Base-by-base conservation (phyloP, 1,139 yeast genomes). In the Saccharomycopsis hybrid region DNA sequence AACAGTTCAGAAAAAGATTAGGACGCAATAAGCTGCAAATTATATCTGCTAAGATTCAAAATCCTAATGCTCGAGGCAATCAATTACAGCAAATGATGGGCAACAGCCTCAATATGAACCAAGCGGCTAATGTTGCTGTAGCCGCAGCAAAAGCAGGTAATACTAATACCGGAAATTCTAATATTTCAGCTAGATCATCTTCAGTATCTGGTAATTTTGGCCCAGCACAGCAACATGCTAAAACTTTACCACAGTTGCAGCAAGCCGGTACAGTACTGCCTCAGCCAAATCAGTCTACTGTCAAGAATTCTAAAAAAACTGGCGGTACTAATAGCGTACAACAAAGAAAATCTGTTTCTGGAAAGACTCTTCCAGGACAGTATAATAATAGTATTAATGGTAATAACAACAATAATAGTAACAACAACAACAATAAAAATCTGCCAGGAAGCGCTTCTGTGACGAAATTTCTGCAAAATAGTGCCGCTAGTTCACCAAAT, bases 1-100 rank as follows among this genome's bases (percentile, higher is more conserved):
- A 75, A 55, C 74, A 70, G 59, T 69, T 72, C 66, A 64, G 76
- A 52, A 54, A 68, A 1, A 69, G 70, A 53, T 66, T 67, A 55
- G 76, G 72, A 52, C 66, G 70, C 55, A 59, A 70, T 48, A 70
- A 70, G 54, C 72, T 68, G 50, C 70, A 67, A 24, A 65, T 68
- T 4, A 43, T 57, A 43, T 54, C 55, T 37, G 55, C 58, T 5
- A 58, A 58, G 28, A 18, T 36, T 1, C 38, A 31, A 13, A 41
- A 38, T 29, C 24, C 33, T 4, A 37, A 27, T 9, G 4, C 33
- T 4, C 33, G 40, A 31, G 31, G 9, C 37, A 32, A 18, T 29
- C 35, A 30, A n/a, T 13, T 45, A 3, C 43, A 35, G 4, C 43
- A 33, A 24, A 25, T 35, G 43, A 35, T 39, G 43, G 30, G 33